Evolutionary conservation across 2,329 filamentous ascomycete species (phyloP).

Genomic region (Clonostachys byssicola): DNA sequence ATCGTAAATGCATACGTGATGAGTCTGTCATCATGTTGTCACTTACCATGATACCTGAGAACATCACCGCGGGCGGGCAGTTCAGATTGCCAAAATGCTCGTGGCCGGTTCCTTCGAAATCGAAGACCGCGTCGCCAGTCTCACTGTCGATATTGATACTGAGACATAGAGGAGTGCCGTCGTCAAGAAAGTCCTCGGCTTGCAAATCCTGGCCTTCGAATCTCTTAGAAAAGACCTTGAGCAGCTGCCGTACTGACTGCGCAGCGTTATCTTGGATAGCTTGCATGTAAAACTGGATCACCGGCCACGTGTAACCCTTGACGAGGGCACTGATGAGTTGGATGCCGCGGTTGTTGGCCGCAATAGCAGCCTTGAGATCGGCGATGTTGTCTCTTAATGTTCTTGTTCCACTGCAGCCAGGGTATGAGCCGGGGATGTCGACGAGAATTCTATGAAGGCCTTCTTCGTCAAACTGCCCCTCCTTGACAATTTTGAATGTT

Average conservation of each 20-base stretch:
- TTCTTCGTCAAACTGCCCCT: slow-evolving; percentile 74
- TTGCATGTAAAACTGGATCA: slow-evolving; percentile 79
- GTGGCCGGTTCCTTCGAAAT: slow-evolving; percentile 19
- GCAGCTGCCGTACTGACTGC: slow-evolving; percentile 65
- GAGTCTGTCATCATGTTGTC: too few relatives aligned
- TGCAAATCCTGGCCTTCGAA: slow-evolving; percentile 69
- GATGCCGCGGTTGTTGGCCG: slow-evolving; percentile 82
- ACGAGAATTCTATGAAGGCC: slow-evolving; percentile 52
- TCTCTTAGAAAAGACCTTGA: slow-evolving; percentile 64
- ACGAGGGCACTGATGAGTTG: slow-evolving; percentile 70
- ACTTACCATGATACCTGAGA: slow-evolving; percentile 19
- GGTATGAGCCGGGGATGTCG: slow-evolving; percentile 65
- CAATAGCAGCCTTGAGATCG: slow-evolving; percentile 80
- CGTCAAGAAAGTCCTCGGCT: slow-evolving; percentile 81
- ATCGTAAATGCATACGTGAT: not conserved
- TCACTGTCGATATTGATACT: slow-evolving; percentile 70
- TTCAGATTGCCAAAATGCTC: slow-evolving; percentile 23
- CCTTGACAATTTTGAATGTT: slow-evolving; percentile 67
- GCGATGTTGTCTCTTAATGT: slow-evolving; percentile 81
- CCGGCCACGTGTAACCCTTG: slow-evolving; percentile 70
- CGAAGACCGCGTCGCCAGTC: slow-evolving; percentile 71
- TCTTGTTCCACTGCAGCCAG: slow-evolving; percentile 71
- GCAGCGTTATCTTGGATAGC: slow-evolving; percentile 81
- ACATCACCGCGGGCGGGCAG: slow-evolving; percentile 17
- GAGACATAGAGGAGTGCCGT: slow-evolving; percentile 73